Evolutionary conservation across 768 basidiomycete genomes (phyloP), one percentile per base, ranked within the genome.

Genomic region (Artomyces pyxidatus): DNA sequence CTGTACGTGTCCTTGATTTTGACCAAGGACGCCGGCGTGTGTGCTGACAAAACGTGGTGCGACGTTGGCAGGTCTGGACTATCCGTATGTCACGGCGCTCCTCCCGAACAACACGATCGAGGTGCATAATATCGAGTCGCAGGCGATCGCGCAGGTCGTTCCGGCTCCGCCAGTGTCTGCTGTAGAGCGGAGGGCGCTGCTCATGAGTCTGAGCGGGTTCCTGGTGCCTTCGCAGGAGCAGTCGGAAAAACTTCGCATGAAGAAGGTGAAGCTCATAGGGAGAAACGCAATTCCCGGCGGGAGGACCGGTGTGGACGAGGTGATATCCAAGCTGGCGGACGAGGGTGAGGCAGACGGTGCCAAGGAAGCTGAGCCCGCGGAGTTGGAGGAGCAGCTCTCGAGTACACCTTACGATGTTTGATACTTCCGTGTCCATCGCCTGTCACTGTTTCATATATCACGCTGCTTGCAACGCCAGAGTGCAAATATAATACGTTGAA

Each of bases 41-140:
- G 12, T 49, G 23, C 21, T 39, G 14, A 35, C 19, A 29, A 21
- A 21, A 16, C 19, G 4, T 45, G 16, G 9, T 37, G 17, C 25
- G 37, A 26, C 41, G 30, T 19, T 41, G 8, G 37, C 56, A 89
- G 89, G 80, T 51, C 70, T 92, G 45, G 92, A 96, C 61, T 81
- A 83, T 55, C 92, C 89, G 3, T 84, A 87, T 53, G 69, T 92
- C 45, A 80, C 82, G 11, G 77, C 91, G 0, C 74, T 96, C 3
- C 72, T 96, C 3, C 80, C 83, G 2, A 81, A 94, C 61, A 73
- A 80, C 44, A 85, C 81, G 1, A 77, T 97, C 47, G 81, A 88
- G 60, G 76, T 95, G 4, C 92, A 96, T 62, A 83, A 74, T 51
- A 68, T 95, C 47, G 80, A 88, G 62, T 79, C 83, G 1, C 88